Conservation (phyloP, 306 rosid genomes). For the Ammopiptanthus mongolicus region DNA sequence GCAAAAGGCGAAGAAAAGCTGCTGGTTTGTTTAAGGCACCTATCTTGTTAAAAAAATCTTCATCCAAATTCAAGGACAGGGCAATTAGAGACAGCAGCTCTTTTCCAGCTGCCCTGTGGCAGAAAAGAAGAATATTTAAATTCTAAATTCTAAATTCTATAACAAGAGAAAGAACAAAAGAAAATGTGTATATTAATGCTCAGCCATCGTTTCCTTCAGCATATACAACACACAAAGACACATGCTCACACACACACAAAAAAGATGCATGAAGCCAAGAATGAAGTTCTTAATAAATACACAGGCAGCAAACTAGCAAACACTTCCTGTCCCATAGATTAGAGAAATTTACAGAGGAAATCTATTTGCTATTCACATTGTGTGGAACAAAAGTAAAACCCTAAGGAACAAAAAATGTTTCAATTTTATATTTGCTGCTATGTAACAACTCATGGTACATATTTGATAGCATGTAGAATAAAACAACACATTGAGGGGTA, state of each 20-base stretch:
- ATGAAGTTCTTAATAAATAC: not conserved
- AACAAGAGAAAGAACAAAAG: conserved; percentile 13
- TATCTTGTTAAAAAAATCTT: conserved; percentile 58
- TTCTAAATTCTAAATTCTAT: not conserved
- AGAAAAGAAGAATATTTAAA: conserved; percentile 14
- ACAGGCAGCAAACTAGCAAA: not conserved
- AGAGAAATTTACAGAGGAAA: not conserved
- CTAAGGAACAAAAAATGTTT: not conserved
- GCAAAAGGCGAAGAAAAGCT: conserved; percentile 71
- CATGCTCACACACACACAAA: not conserved
- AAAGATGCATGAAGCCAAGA: not conserved
- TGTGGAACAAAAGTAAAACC: not conserved
- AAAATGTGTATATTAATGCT: not conserved
- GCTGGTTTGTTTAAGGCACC: conserved; percentile 45
- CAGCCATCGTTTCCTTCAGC: not conserved
- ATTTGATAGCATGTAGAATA: not conserved
- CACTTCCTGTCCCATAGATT: not conserved
- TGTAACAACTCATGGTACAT: not conserved
- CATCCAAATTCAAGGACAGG: conserved; percentile 62
- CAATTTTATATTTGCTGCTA: not conserved
- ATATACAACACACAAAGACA: not conserved
- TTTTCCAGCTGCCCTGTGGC: conserved; percentile 54
- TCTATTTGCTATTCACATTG: not conserved
- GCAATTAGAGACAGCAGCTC: conserved; percentile 55
- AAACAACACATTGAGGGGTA: not conserved